Evolutionary conservation across 2,329 filamentous ascomycete genomes (phyloP).

Genomic region (Epichloe sibirici): DNA sequence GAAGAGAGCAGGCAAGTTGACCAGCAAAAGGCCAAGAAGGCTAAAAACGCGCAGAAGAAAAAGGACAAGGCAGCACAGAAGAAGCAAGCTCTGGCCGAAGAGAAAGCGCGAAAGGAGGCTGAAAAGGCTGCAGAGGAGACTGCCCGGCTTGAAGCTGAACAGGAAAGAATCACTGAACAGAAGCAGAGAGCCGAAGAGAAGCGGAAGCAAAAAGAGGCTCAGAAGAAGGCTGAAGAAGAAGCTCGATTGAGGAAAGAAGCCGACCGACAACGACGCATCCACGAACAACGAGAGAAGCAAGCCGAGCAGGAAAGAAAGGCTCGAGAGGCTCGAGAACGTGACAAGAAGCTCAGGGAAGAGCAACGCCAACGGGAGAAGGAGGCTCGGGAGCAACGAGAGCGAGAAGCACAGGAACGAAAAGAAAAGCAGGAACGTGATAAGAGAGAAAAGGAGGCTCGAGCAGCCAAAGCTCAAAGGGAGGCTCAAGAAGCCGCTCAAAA

Average conservation of each 20-base stretch:
- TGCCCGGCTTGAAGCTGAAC: conserved; percentile 61
- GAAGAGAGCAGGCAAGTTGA: conserved; percentile 68
- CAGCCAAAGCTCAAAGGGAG: conserved; percentile 48
- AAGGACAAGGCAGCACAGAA: conserved; percentile 89
- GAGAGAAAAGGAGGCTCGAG: conserved; percentile 45
- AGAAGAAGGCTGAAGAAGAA: conserved; percentile 83
- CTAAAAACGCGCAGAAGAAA: conserved; percentile 85
- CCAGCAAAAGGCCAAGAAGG: conserved; percentile 82
- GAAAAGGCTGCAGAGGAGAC: conserved; percentile 83
- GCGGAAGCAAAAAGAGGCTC: conserved; percentile 78
- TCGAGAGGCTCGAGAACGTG: conserved; percentile 50
- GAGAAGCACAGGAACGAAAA: conserved; percentile 52
- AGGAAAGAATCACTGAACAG: conserved; percentile 69
- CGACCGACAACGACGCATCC: conserved; percentile 64
- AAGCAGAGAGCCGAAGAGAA: conserved; percentile 78
- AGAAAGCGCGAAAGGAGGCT: conserved; percentile 76
- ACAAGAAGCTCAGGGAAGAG: conserved; percentile 78
- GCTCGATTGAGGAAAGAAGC: conserved; percentile 75
- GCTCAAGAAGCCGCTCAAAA: conserved; percentile 39
- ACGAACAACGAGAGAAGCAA: conserved; percentile 77
- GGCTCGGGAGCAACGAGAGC: conserved; percentile 55
- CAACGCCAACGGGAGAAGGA: conserved; percentile 71
- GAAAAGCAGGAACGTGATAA: conserved; percentile 52
- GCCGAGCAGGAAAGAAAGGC: conserved; percentile 72
- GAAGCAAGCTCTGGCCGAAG: conserved; percentile 80